Evolutionary conservation across 2,329 filamentous ascomycete species (phyloP).

Genomic region (Xylaria sp.): DNA sequence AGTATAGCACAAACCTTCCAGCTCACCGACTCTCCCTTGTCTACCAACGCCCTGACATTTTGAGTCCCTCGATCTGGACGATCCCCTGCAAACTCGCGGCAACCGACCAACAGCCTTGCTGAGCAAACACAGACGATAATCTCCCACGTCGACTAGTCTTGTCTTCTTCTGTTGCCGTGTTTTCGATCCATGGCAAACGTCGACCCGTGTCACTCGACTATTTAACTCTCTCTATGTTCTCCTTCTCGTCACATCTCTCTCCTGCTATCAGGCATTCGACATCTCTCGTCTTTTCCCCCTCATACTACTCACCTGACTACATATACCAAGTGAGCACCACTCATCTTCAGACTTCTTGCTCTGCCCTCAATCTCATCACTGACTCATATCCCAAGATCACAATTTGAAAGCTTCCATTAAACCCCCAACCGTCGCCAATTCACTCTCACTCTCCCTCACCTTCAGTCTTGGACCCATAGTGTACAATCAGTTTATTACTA

Average conservation of each 20-base stretch:
- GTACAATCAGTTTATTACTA: conserved; percentile 7
- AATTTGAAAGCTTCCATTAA: neutral
- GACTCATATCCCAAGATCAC: conserved; percentile 4
- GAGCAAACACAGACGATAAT: conserved; percentile 35
- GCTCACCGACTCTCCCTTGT: conserved; percentile 19
- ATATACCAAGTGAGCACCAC: conserved; percentile 16
- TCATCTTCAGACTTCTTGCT: neutral
- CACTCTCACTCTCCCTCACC: neutral
- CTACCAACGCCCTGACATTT: conserved; percentile 15
- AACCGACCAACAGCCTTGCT: conserved; percentile 30
- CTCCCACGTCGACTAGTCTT: conserved; percentile 22
- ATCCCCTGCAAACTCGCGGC: conserved; percentile 5
- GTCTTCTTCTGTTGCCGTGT: conserved; percentile 14
- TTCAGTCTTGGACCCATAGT: conserved; percentile 5
- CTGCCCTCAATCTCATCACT: conserved; percentile 10
- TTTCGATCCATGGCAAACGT: conserved; percentile 13
- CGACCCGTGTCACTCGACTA: conserved; percentile 26
- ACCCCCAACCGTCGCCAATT: neutral
- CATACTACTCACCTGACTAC: neutral
- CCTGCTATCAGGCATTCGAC: conserved; percentile 11
- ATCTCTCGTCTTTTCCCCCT: conserved; percentile 11
- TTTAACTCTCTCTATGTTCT: conserved; percentile 41
- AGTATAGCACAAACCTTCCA: neutral
- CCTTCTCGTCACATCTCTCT: conserved; percentile 34
- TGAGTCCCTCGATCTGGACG: conserved; percentile 3